Evolutionary conservation across 768 basidiomycete genomes (phyloP).

Genomic region (Strobilomyces dryophilus): DNA sequence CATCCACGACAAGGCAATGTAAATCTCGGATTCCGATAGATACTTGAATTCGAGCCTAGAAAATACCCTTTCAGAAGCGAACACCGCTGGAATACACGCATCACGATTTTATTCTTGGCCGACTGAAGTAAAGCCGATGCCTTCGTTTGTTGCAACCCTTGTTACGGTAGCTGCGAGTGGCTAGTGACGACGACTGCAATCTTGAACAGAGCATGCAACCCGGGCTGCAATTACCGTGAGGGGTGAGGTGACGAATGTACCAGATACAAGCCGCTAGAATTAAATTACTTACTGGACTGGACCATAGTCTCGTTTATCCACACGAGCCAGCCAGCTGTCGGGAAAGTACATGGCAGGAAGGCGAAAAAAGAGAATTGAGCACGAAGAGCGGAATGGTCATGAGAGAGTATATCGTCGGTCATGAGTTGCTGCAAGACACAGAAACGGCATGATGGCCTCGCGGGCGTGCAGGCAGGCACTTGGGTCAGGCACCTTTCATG

Average conservation of each 20-base stretch:
- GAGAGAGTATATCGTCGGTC: neutral
- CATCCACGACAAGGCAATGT: slow-evolving; percentile 32
- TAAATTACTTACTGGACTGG: too few relatives aligned
- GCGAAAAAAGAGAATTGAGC: too few relatives aligned
- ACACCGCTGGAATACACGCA: too few relatives aligned
- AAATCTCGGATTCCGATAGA: slow-evolving; percentile 31
- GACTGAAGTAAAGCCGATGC: slow-evolving; percentile 29
- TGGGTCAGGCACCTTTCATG: neutral
- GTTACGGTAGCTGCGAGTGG: neutral
- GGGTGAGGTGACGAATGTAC: too few relatives aligned
- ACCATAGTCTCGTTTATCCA: too few relatives aligned
- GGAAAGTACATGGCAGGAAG: too few relatives aligned
- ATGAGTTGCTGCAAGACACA: slow-evolving; percentile 14
- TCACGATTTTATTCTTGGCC: slow-evolving; percentile 29
- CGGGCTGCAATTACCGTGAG: too few relatives aligned
- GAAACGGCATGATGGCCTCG: too few relatives aligned
- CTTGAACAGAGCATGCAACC: slow-evolving; percentile 22
- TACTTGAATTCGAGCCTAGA: slow-evolving; percentile 37
- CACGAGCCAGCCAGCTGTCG: too few relatives aligned
- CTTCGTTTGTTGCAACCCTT: too few relatives aligned
- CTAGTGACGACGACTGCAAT: slow-evolving; percentile 34
- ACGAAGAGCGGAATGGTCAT: too few relatives aligned
- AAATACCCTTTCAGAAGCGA: neutral
- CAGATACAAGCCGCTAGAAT: too few relatives aligned
- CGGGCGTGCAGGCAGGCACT: neutral